Evolutionary conservation across 2,329 filamentous ascomycete species (phyloP), one percentile per base, ranked within the genome.

Genomic region (Cladophialophora chaetospira): DNA sequence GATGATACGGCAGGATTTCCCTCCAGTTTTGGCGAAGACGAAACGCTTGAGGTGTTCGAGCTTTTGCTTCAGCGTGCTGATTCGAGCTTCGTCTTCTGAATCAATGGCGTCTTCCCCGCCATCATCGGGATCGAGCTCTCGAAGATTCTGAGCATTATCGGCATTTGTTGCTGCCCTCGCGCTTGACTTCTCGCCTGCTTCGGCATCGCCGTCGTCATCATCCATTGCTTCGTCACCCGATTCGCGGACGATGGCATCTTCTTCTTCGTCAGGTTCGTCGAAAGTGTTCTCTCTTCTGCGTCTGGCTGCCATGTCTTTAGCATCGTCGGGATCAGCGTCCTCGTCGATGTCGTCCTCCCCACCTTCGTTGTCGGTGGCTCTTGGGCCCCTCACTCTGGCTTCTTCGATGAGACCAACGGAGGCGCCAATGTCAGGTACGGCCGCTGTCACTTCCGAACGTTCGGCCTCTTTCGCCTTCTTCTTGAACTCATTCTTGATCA

Each of bases 181-280:
- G 17, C n/a, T 35, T 4, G 49, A n/a, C 8, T 26, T 43, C 10
- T 43, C 56, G 49, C n/a, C 49, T 47, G 54, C 57, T 42, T 38
- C 42, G 13, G 13, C 10, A n/a, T 15, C 38, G 19, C 28, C 28
- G 11, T 53, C 40, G 43, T 61, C 66, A 33, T 51, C 55, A 40
- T 55, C 61, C 43, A 55, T 62, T 40, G 69, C 65, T 8, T 72
- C 69, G 31, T 77, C 73, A 17, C 79, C 75, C 11, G 73, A 72
- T 47, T 84, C 81, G 26, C 51, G 44, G 2, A 81, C 81, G 17
- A 84, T 83, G 19, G 77, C 85, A 67, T 95, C 83, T 68, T 97
- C 94, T 3, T 93, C 93, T 4, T 96, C 92, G 69, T 97, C 94
- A 44, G 96, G 95, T 29, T 87, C 89, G 35, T 91, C 93, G 65